Evolutionary conservation across 2,329 filamentous ascomycete genomes (phyloP).

Genomic region (Aspergillus ustus): DNA sequence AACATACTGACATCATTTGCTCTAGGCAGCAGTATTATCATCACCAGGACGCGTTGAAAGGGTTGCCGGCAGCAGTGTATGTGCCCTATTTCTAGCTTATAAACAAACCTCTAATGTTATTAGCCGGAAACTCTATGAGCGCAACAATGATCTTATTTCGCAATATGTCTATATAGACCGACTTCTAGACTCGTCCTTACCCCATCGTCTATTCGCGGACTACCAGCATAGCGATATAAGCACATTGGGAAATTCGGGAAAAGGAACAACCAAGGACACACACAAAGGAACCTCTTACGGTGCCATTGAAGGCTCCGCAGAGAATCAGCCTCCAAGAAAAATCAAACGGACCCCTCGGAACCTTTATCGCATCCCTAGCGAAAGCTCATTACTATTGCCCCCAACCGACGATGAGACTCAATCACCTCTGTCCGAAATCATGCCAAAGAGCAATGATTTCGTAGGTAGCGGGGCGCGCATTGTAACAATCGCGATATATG

Average conservation of each 20-base stretch:
- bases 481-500: constrained; percentile 84
- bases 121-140: constrained; percentile 82
- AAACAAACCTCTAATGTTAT: constrained; percentile 2
- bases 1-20: neutral
- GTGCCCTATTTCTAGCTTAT: constrained; percentile 24
- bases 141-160: constrained; percentile 84
- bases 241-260: neutral
- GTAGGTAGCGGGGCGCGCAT: constrained; percentile 74
- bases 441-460: constrained; percentile 46
- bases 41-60: constrained; percentile 71
- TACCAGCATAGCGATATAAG: constrained; percentile 57
- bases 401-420: constrained; percentile 63
- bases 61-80: constrained; percentile 73
- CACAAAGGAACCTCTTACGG: constrained; percentile 54
- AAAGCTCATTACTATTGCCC: constrained; percentile 33
- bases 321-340: constrained; percentile 44
- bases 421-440: constrained; percentile 54
- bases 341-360: constrained; percentile 82
- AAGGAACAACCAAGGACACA: neutral
- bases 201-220: constrained; percentile 88
- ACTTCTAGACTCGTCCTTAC: constrained; percentile 87
- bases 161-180: constrained; percentile 94
- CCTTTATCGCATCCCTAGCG: constrained; percentile 70
- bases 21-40: constrained; percentile 78
- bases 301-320: neutral